phyloP scores from a whole-genome alignment of 2,329 filamentous ascomycete species.

The Diaporthe batatas region DNA sequence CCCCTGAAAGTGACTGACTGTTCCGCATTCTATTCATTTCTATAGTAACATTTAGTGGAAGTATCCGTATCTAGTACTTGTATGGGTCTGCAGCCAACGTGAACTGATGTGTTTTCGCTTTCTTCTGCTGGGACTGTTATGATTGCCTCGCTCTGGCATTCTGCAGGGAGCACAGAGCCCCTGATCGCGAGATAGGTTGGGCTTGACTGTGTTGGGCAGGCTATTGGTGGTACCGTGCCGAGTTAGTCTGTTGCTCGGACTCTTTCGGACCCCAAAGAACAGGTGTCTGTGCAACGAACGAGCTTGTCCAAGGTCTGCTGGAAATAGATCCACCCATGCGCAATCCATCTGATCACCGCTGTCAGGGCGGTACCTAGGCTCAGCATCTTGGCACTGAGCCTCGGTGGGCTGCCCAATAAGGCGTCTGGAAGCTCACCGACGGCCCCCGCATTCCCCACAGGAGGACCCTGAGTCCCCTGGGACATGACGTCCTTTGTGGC shows the following conservation, averaged over 20 bases:
- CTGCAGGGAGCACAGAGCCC: no score
- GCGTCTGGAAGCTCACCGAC: not conserved
- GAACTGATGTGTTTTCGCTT: no score
- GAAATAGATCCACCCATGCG: conserved; percentile 23
- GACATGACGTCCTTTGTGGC: conserved; percentile 40
- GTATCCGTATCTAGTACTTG: no score
- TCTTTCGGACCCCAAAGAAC: not conserved
- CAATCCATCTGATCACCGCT: conserved; percentile 26
- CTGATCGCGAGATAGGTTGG: not conserved
- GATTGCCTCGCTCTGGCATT: no score
- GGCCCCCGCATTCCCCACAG: conserved; percentile 34
- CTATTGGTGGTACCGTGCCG: not conserved
- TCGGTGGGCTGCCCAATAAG: conserved; percentile 24
- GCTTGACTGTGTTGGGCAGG: not conserved
- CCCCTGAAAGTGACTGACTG: no score
- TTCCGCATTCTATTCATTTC: no score
- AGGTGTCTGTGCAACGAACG: conserved; percentile 16
- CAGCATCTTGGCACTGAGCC: conserved; percentile 31
- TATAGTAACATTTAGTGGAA: no score
- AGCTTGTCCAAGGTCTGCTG: conserved; percentile 6
- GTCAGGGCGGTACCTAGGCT: conserved; percentile 8
- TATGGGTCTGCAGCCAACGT: no score
- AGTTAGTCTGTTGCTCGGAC: conserved; percentile 18
- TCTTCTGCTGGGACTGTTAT: no score
- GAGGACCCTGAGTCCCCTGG: conserved; percentile 35